Base-by-base conservation (phyloP, 78 protist genomes). In the Dictyostelium firmibasis region DNA sequence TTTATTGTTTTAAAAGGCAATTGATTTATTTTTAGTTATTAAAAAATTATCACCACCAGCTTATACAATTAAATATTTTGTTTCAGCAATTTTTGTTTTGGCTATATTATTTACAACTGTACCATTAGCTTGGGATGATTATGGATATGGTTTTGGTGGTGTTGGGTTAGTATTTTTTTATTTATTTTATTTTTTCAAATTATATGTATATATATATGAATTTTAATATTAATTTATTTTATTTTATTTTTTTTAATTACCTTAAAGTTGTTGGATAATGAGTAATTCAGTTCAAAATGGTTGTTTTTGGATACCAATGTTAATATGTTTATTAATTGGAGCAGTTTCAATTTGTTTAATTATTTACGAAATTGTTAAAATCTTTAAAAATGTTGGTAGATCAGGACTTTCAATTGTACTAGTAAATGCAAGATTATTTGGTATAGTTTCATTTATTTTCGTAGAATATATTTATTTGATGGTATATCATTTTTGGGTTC, bases 71-170 rank as follows among this genome's bases (percentile, higher is more conserved):
- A 53, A 62, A 23, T 43, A 62, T 18, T 88, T 77, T 88, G 41
- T 88, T 18, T 18, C 11, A 10, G 18, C 36, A 13, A 78, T 89
- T 35, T 67, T 79, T 47, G 10, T n/a, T 43, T 33, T 81, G 3
- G 82, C 94, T 0, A 11, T 89, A 1, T 23, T 47, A 8, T 44
- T 89, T 25, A 41, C 94, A 23, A 89, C 82, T 53, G 29, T 38
- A 18, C 94, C 94, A 36, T 9, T 89, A 29, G 47, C 70, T n/a
- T 57, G 60, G 16, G 82, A 89, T 44, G 67, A 81, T 31, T 89
- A 81, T 89, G 87, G 87, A 20, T 89, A 89, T 81, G 87, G 78
- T 4, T 36, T 69, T 81, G 94, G 94, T 29, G 94, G 94, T 27
- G 29, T 89, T 41, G 93, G 93, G 25, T 88, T 78, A 41, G 81